Percentiles rank a stretch among this genome's conserved stretches.
phyloP scores from a whole-genome alignment of 768 basidiomycete species.

The Candolleomyces aberdarensis region DNA sequence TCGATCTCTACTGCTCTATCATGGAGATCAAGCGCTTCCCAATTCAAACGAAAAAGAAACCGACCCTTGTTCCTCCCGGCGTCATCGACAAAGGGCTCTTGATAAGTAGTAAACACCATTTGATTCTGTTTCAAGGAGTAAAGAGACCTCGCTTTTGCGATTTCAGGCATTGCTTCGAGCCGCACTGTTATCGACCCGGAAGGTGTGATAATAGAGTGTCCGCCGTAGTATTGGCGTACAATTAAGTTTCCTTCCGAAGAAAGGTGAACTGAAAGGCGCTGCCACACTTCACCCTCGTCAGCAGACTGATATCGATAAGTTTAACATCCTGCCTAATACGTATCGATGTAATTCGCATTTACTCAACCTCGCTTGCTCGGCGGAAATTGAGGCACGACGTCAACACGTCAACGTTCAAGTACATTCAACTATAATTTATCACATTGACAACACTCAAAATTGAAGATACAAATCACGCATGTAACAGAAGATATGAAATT shows the following conservation, averaged over 20 bases:
- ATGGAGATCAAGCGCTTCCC: background rate
- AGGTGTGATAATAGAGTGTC: background rate
- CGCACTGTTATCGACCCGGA: background rate
- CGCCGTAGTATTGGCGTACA: background rate
- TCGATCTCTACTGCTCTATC: background rate
- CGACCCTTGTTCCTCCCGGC: conserved; percentile 3
- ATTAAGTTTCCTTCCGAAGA: conserved; percentile 2
- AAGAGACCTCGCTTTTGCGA: background rate
- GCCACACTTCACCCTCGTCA: background rate
- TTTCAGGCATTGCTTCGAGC: conserved; percentile 3
- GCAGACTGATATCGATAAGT: conserved; percentile 2
- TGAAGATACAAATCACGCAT: conserved; percentile 3
- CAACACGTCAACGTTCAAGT: background rate
- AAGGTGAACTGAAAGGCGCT: background rate
- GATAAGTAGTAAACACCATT: background rate
- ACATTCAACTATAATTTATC: too few species aligned
- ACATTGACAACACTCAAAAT: background rate
- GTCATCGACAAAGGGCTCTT: background rate
- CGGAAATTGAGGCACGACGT: background rate
- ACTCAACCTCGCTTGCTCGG: background rate
- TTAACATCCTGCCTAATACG: background rate
- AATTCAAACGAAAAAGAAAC: background rate
- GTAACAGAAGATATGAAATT: background rate
- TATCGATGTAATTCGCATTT: background rate
- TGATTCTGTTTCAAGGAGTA: background rate